Percentiles rank a stretch among this genome's conserved stretches.
Evolutionary conservation across 805 yeast genomes (phyloP).

Genomic region (Ogataea nakhonphanomensis): DNA sequence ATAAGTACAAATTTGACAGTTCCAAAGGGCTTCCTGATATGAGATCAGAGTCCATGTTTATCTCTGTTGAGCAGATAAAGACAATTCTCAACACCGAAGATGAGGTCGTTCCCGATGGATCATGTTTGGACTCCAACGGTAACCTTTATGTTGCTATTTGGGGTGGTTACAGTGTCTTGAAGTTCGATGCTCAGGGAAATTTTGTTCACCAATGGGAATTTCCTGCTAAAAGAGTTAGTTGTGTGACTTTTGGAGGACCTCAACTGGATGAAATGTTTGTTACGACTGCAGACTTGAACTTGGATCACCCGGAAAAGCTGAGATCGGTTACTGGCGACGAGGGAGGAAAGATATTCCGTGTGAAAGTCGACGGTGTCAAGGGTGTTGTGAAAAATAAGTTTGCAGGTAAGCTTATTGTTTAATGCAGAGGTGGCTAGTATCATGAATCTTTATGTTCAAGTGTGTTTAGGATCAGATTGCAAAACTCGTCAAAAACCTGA

Average conservation of each 20-base stretch:
- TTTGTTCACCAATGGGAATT: conserved; percentile 48
- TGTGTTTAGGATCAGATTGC: conserved; percentile 36
- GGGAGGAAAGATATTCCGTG: conserved; percentile 59
- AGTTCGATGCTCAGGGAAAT: conserved; percentile 47
- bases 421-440: neutral
- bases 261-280: conserved; percentile 57
- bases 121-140: conserved; percentile 52
- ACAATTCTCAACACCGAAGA: conserved; percentile 13
- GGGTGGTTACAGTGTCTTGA: conserved; percentile 54
- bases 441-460: neutral
- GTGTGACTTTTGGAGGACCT: conserved; percentile 67
- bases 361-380: conserved; percentile 36
- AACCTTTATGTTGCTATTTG: conserved; percentile 66
- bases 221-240: conserved; percentile 61
- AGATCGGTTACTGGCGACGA: conserved; percentile 37
- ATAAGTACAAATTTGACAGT: conserved; percentile 40
- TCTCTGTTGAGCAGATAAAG: conserved; percentile 27
- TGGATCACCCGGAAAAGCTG: conserved; percentile 36
- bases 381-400: conserved; percentile 34
- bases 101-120: conserved; percentile 78
- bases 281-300: conserved; percentile 58
- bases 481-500: conserved; percentile 67
- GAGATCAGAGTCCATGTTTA: conserved; percentile 37
- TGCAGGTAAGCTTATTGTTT: conserved; percentile 22
- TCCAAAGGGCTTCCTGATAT: conserved; percentile 31